phyloP scores from a whole-genome alignment of 140 eudicot genomes.

The Flaveria floridana region DNA sequence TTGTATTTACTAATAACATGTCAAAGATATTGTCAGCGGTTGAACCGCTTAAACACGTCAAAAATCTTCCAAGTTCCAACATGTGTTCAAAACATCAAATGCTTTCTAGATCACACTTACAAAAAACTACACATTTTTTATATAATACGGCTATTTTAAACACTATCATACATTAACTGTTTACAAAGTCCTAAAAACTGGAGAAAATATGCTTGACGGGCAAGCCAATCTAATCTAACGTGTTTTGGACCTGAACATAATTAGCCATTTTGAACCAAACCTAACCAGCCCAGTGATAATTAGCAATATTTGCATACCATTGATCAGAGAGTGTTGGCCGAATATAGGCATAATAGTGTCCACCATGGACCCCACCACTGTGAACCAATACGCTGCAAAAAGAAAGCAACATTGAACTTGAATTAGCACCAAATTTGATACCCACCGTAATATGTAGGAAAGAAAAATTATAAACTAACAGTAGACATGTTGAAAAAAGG shows the following conservation, averaged over 20 bases:
- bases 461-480: background rate
- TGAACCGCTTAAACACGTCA: background rate
- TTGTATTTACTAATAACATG: background rate
- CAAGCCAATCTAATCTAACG: background rate
- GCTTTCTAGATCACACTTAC: background rate
- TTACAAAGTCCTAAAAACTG: background rate
- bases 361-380: constrained; percentile 95
- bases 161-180: background rate
- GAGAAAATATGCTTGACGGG: background rate
- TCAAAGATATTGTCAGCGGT: background rate
- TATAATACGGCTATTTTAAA: background rate
- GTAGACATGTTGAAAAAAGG: background rate
- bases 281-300: background rate
- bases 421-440: constrained; percentile 18
- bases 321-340: constrained; percentile 88
- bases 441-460: constrained; percentile 13
- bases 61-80: background rate
- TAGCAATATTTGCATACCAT: constrained; percentile 43
- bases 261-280: background rate
- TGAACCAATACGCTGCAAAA: constrained; percentile 81
- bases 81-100: background rate
- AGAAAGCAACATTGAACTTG: constrained; percentile 18
- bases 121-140: background rate
- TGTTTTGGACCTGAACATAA: background rate
- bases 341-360: constrained; percentile 85